These are phyloP conservation scores for Dysphania ambrosioides DNA, from an alignment of 148 eudicot genomes.

Conservation along the genomic window DNA sequence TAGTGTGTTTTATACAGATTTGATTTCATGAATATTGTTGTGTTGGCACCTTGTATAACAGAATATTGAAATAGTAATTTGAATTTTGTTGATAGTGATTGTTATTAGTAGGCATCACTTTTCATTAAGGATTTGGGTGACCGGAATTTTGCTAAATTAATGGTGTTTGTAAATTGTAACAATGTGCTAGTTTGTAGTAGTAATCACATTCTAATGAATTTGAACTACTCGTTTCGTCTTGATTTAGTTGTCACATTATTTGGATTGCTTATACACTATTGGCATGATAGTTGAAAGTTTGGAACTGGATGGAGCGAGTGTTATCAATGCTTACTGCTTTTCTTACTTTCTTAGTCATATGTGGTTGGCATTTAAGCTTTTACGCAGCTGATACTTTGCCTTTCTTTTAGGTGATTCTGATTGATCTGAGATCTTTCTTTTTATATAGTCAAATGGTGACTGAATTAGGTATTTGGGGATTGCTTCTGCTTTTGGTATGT, in stretches of 20 bases:
- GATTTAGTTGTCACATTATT: background rate
- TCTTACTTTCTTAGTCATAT: background rate
- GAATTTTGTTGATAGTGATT: background rate
- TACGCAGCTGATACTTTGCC: background rate
- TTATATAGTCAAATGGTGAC: background rate
- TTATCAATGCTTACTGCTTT: background rate
- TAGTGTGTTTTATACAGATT: constrained; percentile 1
- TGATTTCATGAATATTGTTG: background rate
- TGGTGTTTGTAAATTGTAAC: background rate
- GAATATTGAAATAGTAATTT: background rate
- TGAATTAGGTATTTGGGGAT: background rate
- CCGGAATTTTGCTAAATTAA: no score
- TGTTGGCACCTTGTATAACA: background rate
- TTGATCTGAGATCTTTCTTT: background rate
- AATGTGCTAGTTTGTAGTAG: background rate
- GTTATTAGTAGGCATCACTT: background rate
- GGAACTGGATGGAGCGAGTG: background rate
- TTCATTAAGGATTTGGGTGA: background rate
- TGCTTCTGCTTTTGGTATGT: background rate
- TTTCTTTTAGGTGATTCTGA: background rate
- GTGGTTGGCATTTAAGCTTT: background rate
- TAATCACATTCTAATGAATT: background rate
- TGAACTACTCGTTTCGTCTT: background rate
- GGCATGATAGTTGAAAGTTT: background rate
- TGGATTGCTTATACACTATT: background rate